Evolutionary conservation across 805 yeast genomes (phyloP).

Genomic region (Metschnikowia chrysomelidarum): DNA sequence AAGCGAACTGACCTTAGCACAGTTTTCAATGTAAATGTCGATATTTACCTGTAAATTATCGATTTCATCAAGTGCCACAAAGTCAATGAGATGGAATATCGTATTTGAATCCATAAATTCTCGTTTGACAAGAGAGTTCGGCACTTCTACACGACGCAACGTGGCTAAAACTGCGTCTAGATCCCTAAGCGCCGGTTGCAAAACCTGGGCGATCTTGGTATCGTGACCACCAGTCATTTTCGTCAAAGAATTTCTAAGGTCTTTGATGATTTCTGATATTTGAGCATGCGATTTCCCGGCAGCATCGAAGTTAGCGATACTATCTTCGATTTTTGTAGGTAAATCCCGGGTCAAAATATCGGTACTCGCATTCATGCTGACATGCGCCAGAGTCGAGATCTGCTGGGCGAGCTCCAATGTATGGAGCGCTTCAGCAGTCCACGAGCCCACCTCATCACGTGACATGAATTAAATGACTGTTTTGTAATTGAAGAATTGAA

Average conservation of each 20-base stretch:
- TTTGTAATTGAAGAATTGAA: slow-evolving; percentile 1
- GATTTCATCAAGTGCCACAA: slow-evolving; percentile 35
- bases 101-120: slow-evolving; percentile 1
- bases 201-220: slow-evolving; percentile 8
- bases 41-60: slow-evolving; percentile 26
- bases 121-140: slow-evolving; percentile 19
- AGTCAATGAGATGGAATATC: slow-evolving; percentile 26
- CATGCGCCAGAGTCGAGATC: slow-evolving; percentile 34
- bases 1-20: slow-evolving; percentile 4
- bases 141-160: slow-evolving; percentile 30
- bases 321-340: slow-evolving; percentile 22
- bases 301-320: slow-evolving; percentile 16
- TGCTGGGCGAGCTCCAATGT: slow-evolving; percentile 31
- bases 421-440: slow-evolving; percentile 31
- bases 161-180: slow-evolving; percentile 26
- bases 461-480: too few relatives aligned
- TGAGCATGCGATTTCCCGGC: slow-evolving; percentile 19
- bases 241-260: slow-evolving; percentile 15
- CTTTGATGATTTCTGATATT: slow-evolving; percentile 16
- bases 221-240: slow-evolving; percentile 9
- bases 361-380: slow-evolving; percentile 25
- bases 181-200: slow-evolving; percentile 25
- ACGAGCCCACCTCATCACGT: slow-evolving; percentile 17
- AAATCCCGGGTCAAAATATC: slow-evolving; percentile 24
- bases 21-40: slow-evolving; percentile 26